phyloP scores from a whole-genome alignment of 345 rosid genomes.

The Physaria fendleri region DNA sequence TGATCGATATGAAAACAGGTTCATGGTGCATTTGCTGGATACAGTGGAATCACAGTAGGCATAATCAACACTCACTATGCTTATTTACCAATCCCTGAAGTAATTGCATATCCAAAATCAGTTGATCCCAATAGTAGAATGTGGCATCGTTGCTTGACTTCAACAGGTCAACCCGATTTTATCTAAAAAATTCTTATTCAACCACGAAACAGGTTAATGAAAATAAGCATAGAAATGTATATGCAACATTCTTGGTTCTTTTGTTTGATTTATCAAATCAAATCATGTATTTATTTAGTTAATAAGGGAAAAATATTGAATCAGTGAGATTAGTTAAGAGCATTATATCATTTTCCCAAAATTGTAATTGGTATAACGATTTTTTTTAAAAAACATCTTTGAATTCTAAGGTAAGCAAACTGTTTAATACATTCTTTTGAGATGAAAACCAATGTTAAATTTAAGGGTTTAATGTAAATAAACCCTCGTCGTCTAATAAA shows the following conservation, averaged over 20 bases:
- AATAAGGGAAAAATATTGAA: conserved; percentile 1
- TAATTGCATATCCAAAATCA: conserved; percentile 71
- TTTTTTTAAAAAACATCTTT: no score
- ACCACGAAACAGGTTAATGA: neutral
- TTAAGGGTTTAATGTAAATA: no score
- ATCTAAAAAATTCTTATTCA: conserved; percentile 10
- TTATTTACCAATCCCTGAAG: conserved; percentile 92
- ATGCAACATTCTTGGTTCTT: conserved; percentile 19
- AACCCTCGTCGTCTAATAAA: no score
- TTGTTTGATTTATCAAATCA: conserved; percentile 10
- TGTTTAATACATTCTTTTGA: no score
- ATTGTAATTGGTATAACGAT: no score
- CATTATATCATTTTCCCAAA: neutral
- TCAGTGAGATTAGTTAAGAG: neutral
- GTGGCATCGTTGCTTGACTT: conserved; percentile 99
- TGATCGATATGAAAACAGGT: conserved; percentile 44
- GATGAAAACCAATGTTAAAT: no score
- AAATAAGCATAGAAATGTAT: conserved; percentile 3
- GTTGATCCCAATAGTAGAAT: conserved; percentile 95
- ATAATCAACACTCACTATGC: conserved; percentile 94
- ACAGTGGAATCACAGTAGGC: conserved; percentile 90
- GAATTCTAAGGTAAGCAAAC: no score
- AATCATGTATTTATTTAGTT: neutral
- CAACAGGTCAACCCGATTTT: conserved; percentile 96
- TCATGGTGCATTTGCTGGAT: conserved; percentile 96